Percentiles rank a stretch among this genome's conserved stretches.
These are phyloP conservation scores for Hypoxylon trugodes DNA, from an alignment of 495 filamentous ascomycete species.

Conservation along the genomic window DNA sequence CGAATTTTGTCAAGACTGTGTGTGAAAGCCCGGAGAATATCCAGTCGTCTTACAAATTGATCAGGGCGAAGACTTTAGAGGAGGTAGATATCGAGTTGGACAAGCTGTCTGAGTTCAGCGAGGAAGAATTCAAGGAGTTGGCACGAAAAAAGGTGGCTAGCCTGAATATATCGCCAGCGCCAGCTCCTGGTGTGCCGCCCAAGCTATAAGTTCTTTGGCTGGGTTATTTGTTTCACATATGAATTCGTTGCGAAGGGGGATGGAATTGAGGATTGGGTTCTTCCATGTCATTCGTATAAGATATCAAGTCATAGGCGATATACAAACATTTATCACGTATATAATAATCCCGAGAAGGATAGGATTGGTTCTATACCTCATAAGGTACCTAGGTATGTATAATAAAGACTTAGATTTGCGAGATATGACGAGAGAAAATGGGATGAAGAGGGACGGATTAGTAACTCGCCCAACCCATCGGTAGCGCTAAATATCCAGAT, in stretches of 20 bases:
- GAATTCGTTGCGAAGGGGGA: too few relatives aligned
- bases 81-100: slow-evolving; percentile 62
- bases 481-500: slow-evolving; percentile 13
- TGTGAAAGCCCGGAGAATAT: slow-evolving; percentile 51
- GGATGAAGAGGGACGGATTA: not conserved
- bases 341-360: too few relatives aligned
- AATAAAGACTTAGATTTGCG: too few relatives aligned
- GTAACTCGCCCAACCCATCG: slow-evolving; percentile 12
- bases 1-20: slow-evolving; percentile 62
- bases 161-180: slow-evolving; percentile 45
- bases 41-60: slow-evolving; percentile 58
- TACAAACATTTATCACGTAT: too few relatives aligned
- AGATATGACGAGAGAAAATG: not conserved
- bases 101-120: slow-evolving; percentile 55
- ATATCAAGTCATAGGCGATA: too few relatives aligned
- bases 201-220: slow-evolving; percentile 57
- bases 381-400: too few relatives aligned
- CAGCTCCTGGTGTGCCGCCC: slow-evolving; percentile 47
- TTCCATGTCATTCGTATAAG: too few relatives aligned
- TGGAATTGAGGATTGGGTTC: too few relatives aligned
- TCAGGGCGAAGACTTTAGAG: slow-evolving; percentile 64
- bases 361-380: too few relatives aligned
- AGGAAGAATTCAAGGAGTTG: slow-evolving; percentile 64
- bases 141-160: slow-evolving; percentile 54
- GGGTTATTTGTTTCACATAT: too few relatives aligned